Evolutionary conservation across 1,139 yeast species (phyloP), one percentile per base, ranked within the genome.

Genomic region (Sugiyamaella castrensis): DNA sequence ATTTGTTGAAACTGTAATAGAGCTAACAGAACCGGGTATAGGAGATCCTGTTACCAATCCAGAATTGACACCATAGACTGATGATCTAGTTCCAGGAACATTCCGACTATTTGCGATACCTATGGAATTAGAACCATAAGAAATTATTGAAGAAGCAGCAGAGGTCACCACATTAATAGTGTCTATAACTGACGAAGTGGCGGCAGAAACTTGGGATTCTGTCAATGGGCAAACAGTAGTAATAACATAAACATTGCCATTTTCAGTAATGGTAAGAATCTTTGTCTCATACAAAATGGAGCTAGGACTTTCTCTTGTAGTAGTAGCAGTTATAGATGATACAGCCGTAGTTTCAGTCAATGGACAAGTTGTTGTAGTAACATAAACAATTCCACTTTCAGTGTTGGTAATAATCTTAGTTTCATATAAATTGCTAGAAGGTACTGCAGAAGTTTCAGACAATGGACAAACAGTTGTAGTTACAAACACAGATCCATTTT

Each of bases 311-410:
- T 39, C 33, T 6, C 12, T 7, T 6, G 43, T 13, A 44, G 39
- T 15, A 15, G 37, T 30, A 24, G 31, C 46, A 28, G 45, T 26
- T 12, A 31, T 19, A 13, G 45, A 16, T 12, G 46, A 33, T n/a
- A 37, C 27, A 34, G 34, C 43, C 13, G 37, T 15, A 29, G 48
- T 32, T 31, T 39, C 42, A 29, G 48, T 48, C 42, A 43, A 32
- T 12, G 51, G 45, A 37, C 42, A 48, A 29, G 35, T 30, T 11
- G 47, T 44, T 12, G 51, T 41, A 27, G 46, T 43, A 24, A 30
- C 43, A 34, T 40, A 40, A 12, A 40, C 51, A 32, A 32, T 38
- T n/a, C 41, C 36, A 15, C 38, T 43, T 27, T 32, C 29, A 26
- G 50, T 46, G 28, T 31, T 26, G 24, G 46, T 35, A 28, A 46